Evolutionary conservation across 2,329 filamentous ascomycete species (phyloP), one percentile per base, ranked within the genome.

Genomic region (Myriosclerotinia curreyana): DNA sequence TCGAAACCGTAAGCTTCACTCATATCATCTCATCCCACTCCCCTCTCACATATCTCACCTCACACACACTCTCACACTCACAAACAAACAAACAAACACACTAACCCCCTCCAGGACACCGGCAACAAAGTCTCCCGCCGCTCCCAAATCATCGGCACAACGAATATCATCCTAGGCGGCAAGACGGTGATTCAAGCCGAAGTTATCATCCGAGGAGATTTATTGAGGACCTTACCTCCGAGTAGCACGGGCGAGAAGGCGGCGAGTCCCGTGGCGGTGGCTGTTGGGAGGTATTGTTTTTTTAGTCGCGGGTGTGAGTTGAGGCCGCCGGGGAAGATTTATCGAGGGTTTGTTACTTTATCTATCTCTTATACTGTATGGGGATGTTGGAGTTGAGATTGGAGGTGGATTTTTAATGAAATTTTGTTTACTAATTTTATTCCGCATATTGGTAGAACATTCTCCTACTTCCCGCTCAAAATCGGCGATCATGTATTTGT

Each of bases 91-190:
- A 40, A 44, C 9, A 48, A 15, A 64, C 58, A 64, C 58, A 55
- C 65, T 68, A 25, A 68, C 60, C 38, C 38, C 44, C 34, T 50
- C 22, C 70, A 96, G 93, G 94, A 98, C 79, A 96, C 93, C 3
- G 95, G 95, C 70, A 99, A 99, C 84, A 98, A 98, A 80, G 95
- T 99, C 73, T 94, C 93, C 48, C 91, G 95, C 70, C 92, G 92
- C 71, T 91, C 92, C 67, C 88, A 89, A 75, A 91, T 99, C 71
- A 90, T 96, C 73, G 95, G 95, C 72, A 97, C 94, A 28, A 92
- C 96, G 71, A 96, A 98, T 79, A 98, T 99, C 78, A 96, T 96
- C 77, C 89, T 99, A 2, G 95, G 92, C 71, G 95, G 95, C 68
- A 96, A 92, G 78, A 96, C 93, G 0, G 92, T 98, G 67, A 96